phyloP scores from a whole-genome alignment of 345 rosid genomes.

The Aegle marmelos region DNA sequence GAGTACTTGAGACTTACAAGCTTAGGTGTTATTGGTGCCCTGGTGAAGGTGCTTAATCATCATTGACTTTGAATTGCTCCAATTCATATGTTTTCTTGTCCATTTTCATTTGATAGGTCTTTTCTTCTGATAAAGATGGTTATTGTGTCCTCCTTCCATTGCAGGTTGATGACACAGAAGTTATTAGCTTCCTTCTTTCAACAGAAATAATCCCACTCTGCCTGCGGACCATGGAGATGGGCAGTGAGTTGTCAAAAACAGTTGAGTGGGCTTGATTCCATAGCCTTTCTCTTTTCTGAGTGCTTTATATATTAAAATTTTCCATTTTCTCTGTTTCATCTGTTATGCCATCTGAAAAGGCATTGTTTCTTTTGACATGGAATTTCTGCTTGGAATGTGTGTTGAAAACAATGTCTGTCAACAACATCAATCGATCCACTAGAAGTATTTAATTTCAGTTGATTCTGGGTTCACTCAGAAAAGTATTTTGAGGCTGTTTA shows the following conservation, averaged over 20 bases:
- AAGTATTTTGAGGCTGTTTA: neutral
- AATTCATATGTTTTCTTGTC: neutral
- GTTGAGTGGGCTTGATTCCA: conserved; percentile 46
- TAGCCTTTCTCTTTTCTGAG: neutral
- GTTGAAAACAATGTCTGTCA: neutral
- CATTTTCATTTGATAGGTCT: neutral
- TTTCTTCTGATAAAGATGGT: neutral
- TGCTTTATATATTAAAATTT: neutral
- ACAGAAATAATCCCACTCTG: conserved; percentile 93
- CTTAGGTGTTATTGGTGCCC: conserved; percentile 98
- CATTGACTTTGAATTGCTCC: conserved; percentile 1
- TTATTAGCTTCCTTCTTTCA: conserved; percentile 93
- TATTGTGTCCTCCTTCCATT: conserved; percentile 3
- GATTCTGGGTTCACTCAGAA: neutral
- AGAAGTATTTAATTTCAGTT: neutral
- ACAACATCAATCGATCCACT: neutral
- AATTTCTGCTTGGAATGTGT: neutral
- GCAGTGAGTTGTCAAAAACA: conserved; percentile 95
- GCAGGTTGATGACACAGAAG: conserved; percentile 97
- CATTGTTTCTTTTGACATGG: neutral
- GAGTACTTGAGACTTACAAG: conserved; percentile 96
- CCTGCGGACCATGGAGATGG: conserved; percentile 98
- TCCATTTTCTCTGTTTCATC: neutral
- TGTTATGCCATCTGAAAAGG: neutral
- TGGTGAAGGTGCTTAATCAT: conserved; percentile 74